Conservation (phyloP, 192 early-diverging fungal genomes). For the Entophlyctis luteolus region DNA sequence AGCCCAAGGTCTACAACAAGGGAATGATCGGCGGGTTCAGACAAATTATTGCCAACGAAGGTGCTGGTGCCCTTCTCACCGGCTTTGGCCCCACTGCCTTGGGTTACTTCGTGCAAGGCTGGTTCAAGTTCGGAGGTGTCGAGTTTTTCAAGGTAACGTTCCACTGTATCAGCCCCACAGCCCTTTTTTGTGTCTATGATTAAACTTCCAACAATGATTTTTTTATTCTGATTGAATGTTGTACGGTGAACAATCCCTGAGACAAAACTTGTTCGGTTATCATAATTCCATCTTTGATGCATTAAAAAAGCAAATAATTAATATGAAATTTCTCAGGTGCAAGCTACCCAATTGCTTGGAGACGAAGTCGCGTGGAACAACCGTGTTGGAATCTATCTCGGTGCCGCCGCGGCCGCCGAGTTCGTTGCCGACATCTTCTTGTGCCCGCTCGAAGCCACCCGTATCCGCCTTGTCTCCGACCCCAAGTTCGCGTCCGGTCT, state of each 20-base stretch:
- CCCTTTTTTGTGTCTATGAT: slow-evolving; percentile 36
- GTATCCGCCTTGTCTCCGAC: slow-evolving; percentile 70
- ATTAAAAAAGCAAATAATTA: slow-evolving; percentile 49
- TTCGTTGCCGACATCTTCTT: slow-evolving; percentile 74
- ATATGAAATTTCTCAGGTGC: slow-evolving; percentile 54
- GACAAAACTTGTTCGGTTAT: no score
- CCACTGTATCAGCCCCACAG: slow-evolving; percentile 46
- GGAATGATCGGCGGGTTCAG: slow-evolving; percentile 40
- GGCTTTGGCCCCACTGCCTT: slow-evolving; percentile 74
- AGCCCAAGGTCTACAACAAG: slow-evolving; percentile 41
- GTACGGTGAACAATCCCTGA: no score
- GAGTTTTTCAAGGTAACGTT: slow-evolving; percentile 84
- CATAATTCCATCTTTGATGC: not conserved
- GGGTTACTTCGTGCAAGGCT: slow-evolving; percentile 82
- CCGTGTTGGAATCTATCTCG: slow-evolving; percentile 64
- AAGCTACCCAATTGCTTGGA: slow-evolving; percentile 51
- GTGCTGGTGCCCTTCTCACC: slow-evolving; percentile 68
- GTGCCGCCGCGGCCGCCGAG: slow-evolving; percentile 62
- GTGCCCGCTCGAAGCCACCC: slow-evolving; percentile 71
- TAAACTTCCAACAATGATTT: slow-evolving; percentile 16
- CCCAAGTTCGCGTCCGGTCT: slow-evolving; percentile 64
- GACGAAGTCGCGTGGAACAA: slow-evolving; percentile 53
- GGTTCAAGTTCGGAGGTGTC: slow-evolving; percentile 87
- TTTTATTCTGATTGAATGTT: no score
- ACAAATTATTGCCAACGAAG: slow-evolving; percentile 57